Evolutionary conservation across 176 grass and related monocot genomes (phyloP).

Genomic region (Poa annua): DNA sequence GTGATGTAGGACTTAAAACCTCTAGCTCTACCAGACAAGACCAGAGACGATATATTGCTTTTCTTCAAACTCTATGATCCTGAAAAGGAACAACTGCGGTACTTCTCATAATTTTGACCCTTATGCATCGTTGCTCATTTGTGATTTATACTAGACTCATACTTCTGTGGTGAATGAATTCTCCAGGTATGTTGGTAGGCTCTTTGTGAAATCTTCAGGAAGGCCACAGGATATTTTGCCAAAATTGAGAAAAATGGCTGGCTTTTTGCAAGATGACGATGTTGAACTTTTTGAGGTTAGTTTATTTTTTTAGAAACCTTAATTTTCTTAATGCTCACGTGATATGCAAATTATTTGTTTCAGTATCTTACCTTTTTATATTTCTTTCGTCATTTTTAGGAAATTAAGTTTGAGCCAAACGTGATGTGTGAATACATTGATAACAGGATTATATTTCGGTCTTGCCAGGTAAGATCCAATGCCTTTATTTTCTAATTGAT

Average conservation of each 20-base stretch:
- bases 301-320: conserved; percentile 41
- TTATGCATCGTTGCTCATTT: conserved; percentile 30
- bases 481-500: conserved; percentile 20
- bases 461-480: conserved; percentile 70
- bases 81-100: conserved; percentile 92
- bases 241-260: conserved; percentile 88
- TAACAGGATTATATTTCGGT: conserved; percentile 68
- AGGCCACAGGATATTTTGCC: conserved; percentile 79
- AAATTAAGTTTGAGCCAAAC: conserved; percentile 98
- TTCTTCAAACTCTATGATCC: conserved; percentile 99
- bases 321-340: conserved; percentile 9
- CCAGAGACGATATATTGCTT: conserved; percentile 93
- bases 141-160: conserved; percentile 26
- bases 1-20: conserved; percentile 65
- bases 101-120: conserved; percentile 38
- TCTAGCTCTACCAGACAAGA: conserved; percentile 73
- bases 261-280: conserved; percentile 80
- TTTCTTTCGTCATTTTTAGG: conserved; percentile 56
- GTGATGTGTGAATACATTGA: conserved; percentile 99
- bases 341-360: conserved; percentile 20
- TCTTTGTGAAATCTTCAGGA: conserved; percentile 83
- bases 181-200: conserved; percentile 89
- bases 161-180: conserved; percentile 42
- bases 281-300: conserved; percentile 96
- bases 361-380: conserved; percentile 36